phyloP scores from a whole-genome alignment of 352 stramenopile species.

The Thraustotheca clavata region DNA sequence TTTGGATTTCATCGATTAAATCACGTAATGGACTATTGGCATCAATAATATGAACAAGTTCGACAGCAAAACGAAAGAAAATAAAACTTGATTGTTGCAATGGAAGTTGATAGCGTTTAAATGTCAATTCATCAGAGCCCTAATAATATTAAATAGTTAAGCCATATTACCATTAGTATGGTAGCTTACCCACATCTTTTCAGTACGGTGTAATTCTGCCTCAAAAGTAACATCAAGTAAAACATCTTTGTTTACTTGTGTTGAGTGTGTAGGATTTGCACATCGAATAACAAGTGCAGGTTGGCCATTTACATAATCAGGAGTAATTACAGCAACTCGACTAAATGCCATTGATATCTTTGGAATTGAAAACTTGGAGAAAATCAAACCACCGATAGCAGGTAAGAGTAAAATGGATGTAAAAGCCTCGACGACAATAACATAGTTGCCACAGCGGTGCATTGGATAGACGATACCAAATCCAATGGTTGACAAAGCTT shows the following conservation, averaged over 20 bases:
- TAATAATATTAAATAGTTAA: background rate
- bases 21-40: conserved; percentile 54
- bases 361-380: conserved; percentile 75
- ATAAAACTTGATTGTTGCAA: conserved; percentile 79
- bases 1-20: conserved; percentile 33
- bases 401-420: conserved; percentile 74
- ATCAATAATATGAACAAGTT: conserved; percentile 72
- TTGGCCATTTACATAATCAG: conserved; percentile 52
- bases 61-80: conserved; percentile 75
- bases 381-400: conserved; percentile 70
- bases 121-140: background rate
- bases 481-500: conserved; percentile 80
- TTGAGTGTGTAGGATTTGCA: conserved; percentile 71
- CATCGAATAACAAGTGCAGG: conserved; percentile 68
- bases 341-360: conserved; percentile 73
- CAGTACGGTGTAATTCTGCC: background rate
- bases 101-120: conserved; percentile 55
- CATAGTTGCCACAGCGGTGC: conserved; percentile 53
- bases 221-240: conserved; percentile 72
- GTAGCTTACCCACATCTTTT: background rate
- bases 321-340: conserved; percentile 65
- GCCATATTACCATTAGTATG: background rate
- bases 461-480: conserved; percentile 69
- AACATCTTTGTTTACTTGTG: conserved; percentile 40
- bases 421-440: conserved; percentile 70